Conservation (phyloP, 2,329 filamentous ascomycete species). For the Diaporthe vaccinii region DNA sequence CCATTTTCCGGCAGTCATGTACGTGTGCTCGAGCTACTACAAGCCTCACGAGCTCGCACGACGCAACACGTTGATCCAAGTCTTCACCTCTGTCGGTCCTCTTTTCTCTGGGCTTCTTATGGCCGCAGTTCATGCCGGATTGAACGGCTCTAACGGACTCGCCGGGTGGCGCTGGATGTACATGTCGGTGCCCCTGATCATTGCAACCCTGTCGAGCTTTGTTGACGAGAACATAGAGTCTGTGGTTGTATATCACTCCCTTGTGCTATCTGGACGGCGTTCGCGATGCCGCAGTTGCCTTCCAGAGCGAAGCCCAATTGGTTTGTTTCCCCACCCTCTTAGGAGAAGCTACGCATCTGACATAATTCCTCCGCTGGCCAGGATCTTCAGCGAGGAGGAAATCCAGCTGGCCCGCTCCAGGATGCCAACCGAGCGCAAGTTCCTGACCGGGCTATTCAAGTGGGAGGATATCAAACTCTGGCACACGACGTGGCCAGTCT, state of each 20-base stretch:
- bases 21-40: slow-evolving; percentile 49
- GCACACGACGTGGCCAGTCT: slow-evolving; percentile 49
- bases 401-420: background rate
- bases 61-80: slow-evolving; percentile 48
- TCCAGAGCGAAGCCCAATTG: slow-evolving; percentile 12
- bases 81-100: slow-evolving; percentile 46
- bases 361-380: background rate
- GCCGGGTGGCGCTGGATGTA: slow-evolving; percentile 20
- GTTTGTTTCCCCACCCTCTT: background rate
- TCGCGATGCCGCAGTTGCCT: slow-evolving; percentile 8
- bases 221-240: background rate
- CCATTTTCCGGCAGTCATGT: slow-evolving; percentile 50
- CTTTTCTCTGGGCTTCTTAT: slow-evolving; percentile 44
- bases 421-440: slow-evolving; percentile 43
- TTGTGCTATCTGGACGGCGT: slow-evolving; percentile 6
- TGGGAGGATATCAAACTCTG: slow-evolving; percentile 49
- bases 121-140: background rate
- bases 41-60: slow-evolving; percentile 49
- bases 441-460: slow-evolving; percentile 46
- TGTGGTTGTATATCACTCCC: slow-evolving; percentile 2
- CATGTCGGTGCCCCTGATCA: background rate
- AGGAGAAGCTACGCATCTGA: background rate
- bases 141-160: background rate
- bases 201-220: fast-evolving
- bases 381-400: slow-evolving; percentile 16